Evolutionary conservation across 805 yeast species (phyloP).

Genomic region (Candida dajiaensis): DNA sequence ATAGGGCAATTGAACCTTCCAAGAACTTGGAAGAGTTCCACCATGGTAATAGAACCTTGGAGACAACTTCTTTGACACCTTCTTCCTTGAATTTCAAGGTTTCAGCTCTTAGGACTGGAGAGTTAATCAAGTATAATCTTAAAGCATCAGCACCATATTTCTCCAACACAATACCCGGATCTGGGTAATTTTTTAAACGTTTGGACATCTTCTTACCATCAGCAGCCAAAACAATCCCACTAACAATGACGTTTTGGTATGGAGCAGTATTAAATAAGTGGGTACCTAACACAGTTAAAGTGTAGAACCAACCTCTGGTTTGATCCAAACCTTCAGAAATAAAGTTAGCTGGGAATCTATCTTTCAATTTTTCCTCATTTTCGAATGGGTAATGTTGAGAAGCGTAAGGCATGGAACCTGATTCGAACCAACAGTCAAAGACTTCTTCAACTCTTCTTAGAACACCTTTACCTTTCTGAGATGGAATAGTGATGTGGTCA

Average conservation of each 20-base stretch:
- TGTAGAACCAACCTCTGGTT: slow-evolving; percentile 99
- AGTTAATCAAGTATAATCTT: slow-evolving; percentile 91
- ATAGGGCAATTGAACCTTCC: slow-evolving; percentile 86
- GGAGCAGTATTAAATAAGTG: slow-evolving; percentile 91
- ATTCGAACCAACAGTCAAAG: slow-evolving; percentile 99
- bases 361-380: slow-evolving; percentile 58
- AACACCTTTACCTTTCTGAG: slow-evolving; percentile 79
- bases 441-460: slow-evolving; percentile 94
- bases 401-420: slow-evolving; percentile 99
- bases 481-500: slow-evolving; percentile 90
- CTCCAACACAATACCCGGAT: slow-evolving; percentile 75
- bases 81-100: slow-evolving; percentile 96
- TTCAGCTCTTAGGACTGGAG: slow-evolving; percentile 96
- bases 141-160: slow-evolving; percentile 97
- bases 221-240: slow-evolving; percentile 94
- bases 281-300: slow-evolving; percentile 91
- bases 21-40: slow-evolving; percentile 96
- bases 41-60: slow-evolving; percentile 96
- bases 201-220: slow-evolving; percentile 99
- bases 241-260: slow-evolving; percentile 88
- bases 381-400: slow-evolving; percentile 97
- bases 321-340: slow-evolving; percentile 99
- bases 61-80: slow-evolving; percentile 96
- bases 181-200: slow-evolving; percentile 96
- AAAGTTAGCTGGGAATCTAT: slow-evolving; percentile 93